Evolutionary conservation across 345 rosid species (phyloP), one percentile per base, ranked within the genome.

Genomic region (Barbarea vulgaris): DNA sequence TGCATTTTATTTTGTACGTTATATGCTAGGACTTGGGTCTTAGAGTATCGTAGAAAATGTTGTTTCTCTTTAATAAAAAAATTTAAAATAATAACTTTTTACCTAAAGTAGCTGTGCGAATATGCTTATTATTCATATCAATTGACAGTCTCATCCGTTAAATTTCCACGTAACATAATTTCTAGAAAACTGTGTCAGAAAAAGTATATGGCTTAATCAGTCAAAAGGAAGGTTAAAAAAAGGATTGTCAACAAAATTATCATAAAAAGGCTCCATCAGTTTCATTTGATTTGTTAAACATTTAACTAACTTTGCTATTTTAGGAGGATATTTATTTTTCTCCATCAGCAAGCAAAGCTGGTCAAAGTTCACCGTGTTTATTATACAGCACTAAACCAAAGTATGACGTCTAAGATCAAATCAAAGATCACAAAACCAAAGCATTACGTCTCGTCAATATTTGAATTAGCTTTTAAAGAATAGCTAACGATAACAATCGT

Each of bases 301-400:
- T 25, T 17, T 56, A 66, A 65, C 52, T 28, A 67, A 60, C 69
- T 68, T 68, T 51, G 19, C 47, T 67, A 59, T 51, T 17, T 47
- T 9, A 28, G 63, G 74, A 14, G 36, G 44, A 58, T 50, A 21
- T 54, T 25, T 4, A 13, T 56, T 65, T 46, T 24, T 42, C 11
- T 65, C 37, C 48, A 60, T 59, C 48, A 50, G 61, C 47, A 54
- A 51, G 12, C 42, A 59, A 61, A 59, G 70, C 25, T 33, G 51
- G 42, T 62, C 80, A 69, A 69, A 53, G 54, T 60, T 69, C 75
- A 41, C 68, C 63, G 44, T 39, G 21, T 58, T 50, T n/a, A n/a
- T 19, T 39, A 17, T 12, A 51, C 22, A 67, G 17, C 53, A 57
- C 73, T 59, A 46, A 19, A 22, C 57, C 61, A 36, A n/a, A 58